Evolutionary conservation across 352 stramenopile genomes (phyloP), one percentile per base, ranked within the genome.

Genomic region (Stramenopiles sp.): DNA sequence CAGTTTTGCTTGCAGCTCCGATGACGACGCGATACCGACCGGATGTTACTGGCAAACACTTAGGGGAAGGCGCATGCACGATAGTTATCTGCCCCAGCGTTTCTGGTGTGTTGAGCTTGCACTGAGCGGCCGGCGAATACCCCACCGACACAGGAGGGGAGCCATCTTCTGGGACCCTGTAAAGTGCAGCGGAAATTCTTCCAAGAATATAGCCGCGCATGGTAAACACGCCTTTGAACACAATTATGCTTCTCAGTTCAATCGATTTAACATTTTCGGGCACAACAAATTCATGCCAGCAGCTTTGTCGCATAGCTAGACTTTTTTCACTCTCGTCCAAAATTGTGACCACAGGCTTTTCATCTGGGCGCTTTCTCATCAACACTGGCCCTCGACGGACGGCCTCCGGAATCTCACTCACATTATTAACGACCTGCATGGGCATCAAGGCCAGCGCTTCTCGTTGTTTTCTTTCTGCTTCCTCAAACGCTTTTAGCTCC

Each of bases 171-270:
- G 73, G 49, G 4, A 82, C 37, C 34, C 77, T 68, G 71, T 81
- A 82, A 1, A 82, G 34, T 0, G 77, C 74, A 30, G 77, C 79
- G 25, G 79, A 78, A 34, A 82, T 63, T 4, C 79, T 53, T 25
- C 79, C 79, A 6, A 82, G 76, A 25, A 76, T 77, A 49, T 82
- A 82, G 18, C 78, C 79, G 1, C 79, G 43, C 32, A 68, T 69
- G 53, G 77, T 78, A 37, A 82, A 82, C 12, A 81, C 75, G 3
- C 79, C 79, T 25, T 78, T 76, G 33, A 77, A 82, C 0, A 82
- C 74, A 12, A 82, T 75, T n/a, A 74, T 80, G 0, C 80, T 71
- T 0, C 76, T 77, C 2, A 82, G 35, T 18, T 71, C 75, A 0
- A 82, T 73, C 35, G 81, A 48, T 4, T 74, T 73, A 25, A 68